Evolutionary conservation across 768 basidiomycete genomes (phyloP), one percentile per base, ranked within the genome.

Genomic region (Xerocomus brunneocitrinus): DNA sequence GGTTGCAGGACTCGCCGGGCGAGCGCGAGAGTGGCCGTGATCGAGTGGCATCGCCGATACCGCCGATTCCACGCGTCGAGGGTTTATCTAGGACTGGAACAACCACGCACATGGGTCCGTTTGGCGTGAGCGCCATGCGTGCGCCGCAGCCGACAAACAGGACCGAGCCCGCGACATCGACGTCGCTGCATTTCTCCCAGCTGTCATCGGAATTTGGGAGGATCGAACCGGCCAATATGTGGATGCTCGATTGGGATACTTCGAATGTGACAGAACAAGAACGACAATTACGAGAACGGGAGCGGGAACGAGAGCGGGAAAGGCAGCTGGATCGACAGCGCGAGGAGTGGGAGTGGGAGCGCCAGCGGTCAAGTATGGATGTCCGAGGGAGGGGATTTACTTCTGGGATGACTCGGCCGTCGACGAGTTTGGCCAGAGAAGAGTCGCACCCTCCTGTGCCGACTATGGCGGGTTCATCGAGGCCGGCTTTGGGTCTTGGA

Each of bases 111-210:
- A 38, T 62, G 8, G 55, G 58, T 13, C 12, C 35, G 22, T 46
- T 65, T 8, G 35, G 34, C 1, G 27, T 36, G 6, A 44, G 32
- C 3, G 41, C 40, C 5, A 27, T 48, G 8, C 59, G 14, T 36
- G 45, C 22, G 9, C 42, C 48, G 2, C 41, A 1, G 30, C 16
- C 58, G 45, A 49, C 52, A 19, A 56, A 43, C 27, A 53, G 57
- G 43, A 2, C 44, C 40, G 64, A 60, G 14, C 47, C 52, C 0
- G 6, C 7, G 6, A 24, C 46, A 19, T 38, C 65, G 28, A 49
- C 43, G 24, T 41, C 58, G 19, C 19, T 58, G 4, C 64, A 66
- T 1, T 52, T 66, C 27, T 68, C 61, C 8, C 59, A 64, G 22
- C 32, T 68, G n/a, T 53, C 62, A 32, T 55, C 54, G 1, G 66